Conservation (phyloP, 1,284 basidiomycete genomes). For the Phenoliferia sp. region DNA sequence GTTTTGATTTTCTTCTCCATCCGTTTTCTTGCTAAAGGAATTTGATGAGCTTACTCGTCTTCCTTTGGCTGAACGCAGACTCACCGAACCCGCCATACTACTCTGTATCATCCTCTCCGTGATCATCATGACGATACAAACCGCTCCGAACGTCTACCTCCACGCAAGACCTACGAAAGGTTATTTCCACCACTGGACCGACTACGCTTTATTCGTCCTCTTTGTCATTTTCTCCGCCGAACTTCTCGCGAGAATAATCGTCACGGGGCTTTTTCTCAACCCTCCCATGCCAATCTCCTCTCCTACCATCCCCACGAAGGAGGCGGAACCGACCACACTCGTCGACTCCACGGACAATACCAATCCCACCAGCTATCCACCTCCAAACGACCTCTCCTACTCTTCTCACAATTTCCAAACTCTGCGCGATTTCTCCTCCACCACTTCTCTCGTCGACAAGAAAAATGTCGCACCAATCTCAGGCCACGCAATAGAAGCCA, state of each 20-base stretch:
- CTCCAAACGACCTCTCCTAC: slow-evolving; percentile 1
- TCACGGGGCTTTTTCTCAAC: slow-evolving; percentile 86
- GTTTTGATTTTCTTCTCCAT: slow-evolving; percentile 31
- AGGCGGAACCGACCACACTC: slow-evolving; percentile 11
- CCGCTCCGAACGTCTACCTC: slow-evolving; percentile 52
- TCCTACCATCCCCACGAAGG: background rate
- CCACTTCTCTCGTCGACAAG: background rate
- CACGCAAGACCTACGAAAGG: slow-evolving; percentile 49
- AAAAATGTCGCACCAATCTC: too few species aligned
- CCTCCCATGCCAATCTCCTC: slow-evolving; percentile 52
- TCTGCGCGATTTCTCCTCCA: slow-evolving; percentile 2
- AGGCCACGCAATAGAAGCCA: background rate
- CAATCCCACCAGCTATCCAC: slow-evolving; percentile 1
- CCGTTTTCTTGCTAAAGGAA: slow-evolving; percentile 16
- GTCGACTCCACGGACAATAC: slow-evolving; percentile 1
- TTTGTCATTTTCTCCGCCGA: slow-evolving; percentile 87
- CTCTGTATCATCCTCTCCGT: slow-evolving; percentile 79
- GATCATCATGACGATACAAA: slow-evolving; percentile 75
- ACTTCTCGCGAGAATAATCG: slow-evolving; percentile 79
- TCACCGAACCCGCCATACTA: slow-evolving; percentile 82
- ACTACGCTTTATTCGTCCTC: slow-evolving; percentile 72
- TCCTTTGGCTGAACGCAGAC: slow-evolving; percentile 51
- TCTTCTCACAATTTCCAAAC: background rate
- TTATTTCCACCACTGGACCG: slow-evolving; percentile 85
- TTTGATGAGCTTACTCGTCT: background rate